Percentiles rank a stretch among this genome's conserved stretches.
Evolutionary conservation across 2,329 filamentous ascomycete genomes (phyloP).

Genomic region (Pseudogymnoascus verrucosus): DNA sequence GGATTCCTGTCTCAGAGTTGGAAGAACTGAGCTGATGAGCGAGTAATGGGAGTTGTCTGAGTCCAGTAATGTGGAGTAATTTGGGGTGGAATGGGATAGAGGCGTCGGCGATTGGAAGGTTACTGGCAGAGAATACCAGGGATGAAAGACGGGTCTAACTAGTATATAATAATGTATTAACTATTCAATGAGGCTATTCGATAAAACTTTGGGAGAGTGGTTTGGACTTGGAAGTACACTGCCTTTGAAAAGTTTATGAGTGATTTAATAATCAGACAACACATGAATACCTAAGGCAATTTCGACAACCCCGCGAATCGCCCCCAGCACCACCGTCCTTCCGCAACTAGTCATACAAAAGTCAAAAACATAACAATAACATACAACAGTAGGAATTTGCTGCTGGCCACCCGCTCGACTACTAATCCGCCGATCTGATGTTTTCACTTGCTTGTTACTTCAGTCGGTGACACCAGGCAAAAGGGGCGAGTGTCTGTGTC

Average conservation of each 20-base stretch:
- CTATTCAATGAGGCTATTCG: not conserved
- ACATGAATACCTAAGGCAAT: too few species aligned
- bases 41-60: not conserved
- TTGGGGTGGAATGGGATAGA: not conserved
- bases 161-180: slow-evolving; percentile 7
- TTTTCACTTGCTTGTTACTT: too few species aligned
- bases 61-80: slow-evolving; percentile 4
- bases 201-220: not conserved
- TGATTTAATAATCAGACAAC: not conserved
- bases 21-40: not conserved
- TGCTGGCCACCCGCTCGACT: too few species aligned
- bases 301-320: too few species aligned
- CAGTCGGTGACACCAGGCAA: too few species aligned
- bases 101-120: not conserved
- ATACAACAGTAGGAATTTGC: too few species aligned
- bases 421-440: too few species aligned
- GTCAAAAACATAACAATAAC: too few species aligned
- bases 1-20: slow-evolving; percentile 51
- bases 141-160: not conserved
- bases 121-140: slow-evolving; percentile 1
- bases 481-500: too few species aligned
- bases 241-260: not conserved
- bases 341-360: too few species aligned
- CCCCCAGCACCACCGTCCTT: too few species aligned
- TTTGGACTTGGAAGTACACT: not conserved